A percentile compares a stretch with the other conserved stretches of the same genome.
phyloP scores from a whole-genome alignment of 768 basidiomycete species.

The Termitomyces sp. region DNA sequence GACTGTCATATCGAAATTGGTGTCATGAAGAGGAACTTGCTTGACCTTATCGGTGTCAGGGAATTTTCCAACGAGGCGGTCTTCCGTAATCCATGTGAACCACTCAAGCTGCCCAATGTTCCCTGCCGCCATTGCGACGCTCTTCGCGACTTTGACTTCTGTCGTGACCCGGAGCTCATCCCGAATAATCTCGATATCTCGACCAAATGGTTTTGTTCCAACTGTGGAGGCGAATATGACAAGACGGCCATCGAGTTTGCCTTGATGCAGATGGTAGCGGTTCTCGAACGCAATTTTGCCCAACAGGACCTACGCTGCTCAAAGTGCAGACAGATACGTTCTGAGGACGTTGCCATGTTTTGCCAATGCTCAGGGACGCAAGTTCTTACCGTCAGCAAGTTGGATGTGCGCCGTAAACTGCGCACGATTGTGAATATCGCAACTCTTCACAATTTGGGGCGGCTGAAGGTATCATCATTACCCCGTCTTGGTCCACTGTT shows the following conservation, averaged over 20 bases:
- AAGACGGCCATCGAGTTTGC: slow-evolving; percentile 81
- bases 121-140: slow-evolving; percentile 85
- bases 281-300: slow-evolving; percentile 66
- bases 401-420: slow-evolving; percentile 65
- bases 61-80: slow-evolving; percentile 83
- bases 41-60: slow-evolving; percentile 81
- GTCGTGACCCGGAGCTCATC: slow-evolving; percentile 81
- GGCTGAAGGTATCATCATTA: slow-evolving; percentile 51
- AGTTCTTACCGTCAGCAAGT: slow-evolving; percentile 64
- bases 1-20: slow-evolving; percentile 87
- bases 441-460: slow-evolving; percentile 58
- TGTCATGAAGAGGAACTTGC: slow-evolving; percentile 79
- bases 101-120: slow-evolving; percentile 77
- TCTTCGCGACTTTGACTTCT: slow-evolving; percentile 91
- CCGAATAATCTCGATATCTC: slow-evolving; percentile 45
- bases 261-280: slow-evolving; percentile 69
- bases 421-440: slow-evolving; percentile 83
- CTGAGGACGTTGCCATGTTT: slow-evolving; percentile 78
- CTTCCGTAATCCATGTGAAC: slow-evolving; percentile 91
- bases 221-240: slow-evolving; percentile 85
- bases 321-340: slow-evolving; percentile 88
- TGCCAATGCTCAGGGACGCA: slow-evolving; percentile 89
- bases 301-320: slow-evolving; percentile 88
- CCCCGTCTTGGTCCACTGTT: background rate
- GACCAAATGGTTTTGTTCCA: slow-evolving; percentile 62